Percentiles rank a stretch among this genome's conserved stretches.
phyloP scores from a whole-genome alignment of 495 filamentous ascomycete genomes.

The Lasiosphaeris hirsuta region DNA sequence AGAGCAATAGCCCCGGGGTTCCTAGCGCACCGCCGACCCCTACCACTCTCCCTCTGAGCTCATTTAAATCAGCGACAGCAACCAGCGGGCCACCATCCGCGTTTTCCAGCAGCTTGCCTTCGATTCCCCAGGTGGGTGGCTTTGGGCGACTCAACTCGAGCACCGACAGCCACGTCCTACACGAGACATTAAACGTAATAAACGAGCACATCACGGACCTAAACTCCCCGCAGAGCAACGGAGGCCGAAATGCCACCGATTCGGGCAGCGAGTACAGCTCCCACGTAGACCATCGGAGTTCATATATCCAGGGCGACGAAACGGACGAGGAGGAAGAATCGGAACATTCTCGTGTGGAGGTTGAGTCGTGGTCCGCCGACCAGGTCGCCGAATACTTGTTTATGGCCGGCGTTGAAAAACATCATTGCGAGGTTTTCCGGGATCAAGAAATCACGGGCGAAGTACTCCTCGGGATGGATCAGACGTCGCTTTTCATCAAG shows the following conservation, averaged over 20 bases:
- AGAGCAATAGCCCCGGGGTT: slow-evolving; percentile 39
- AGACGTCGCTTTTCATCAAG: slow-evolving; percentile 87
- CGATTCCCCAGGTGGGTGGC: slow-evolving; percentile 20
- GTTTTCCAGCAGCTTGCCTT: slow-evolving; percentile 20
- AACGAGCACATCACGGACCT: slow-evolving; percentile 97
- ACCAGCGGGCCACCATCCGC: slow-evolving; percentile 16
- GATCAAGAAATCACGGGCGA: slow-evolving; percentile 97
- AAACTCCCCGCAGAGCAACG: slow-evolving; percentile 60
- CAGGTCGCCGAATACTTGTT: slow-evolving; percentile 86
- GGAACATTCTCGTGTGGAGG: slow-evolving; percentile 57
- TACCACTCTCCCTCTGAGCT: slow-evolving; percentile 38
- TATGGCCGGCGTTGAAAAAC: slow-evolving; percentile 71
- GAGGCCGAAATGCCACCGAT: slow-evolving; percentile 61
- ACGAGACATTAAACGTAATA: slow-evolving; percentile 95
- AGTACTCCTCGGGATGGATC: slow-evolving; percentile 90
- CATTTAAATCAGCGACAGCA: slow-evolving; percentile 28
- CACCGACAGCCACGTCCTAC: slow-evolving; percentile 78
- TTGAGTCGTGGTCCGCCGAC: slow-evolving; percentile 68
- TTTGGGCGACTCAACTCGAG: slow-evolving; percentile 34
- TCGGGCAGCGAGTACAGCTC: slow-evolving; percentile 89
- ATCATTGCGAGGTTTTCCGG: slow-evolving; percentile 87
- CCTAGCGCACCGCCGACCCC: slow-evolving; percentile 32
- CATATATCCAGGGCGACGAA: slow-evolving; percentile 86
- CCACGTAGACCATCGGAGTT: slow-evolving; percentile 69
- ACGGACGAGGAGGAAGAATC: slow-evolving; percentile 67